Base-by-base conservation (phyloP, 2,329 filamentous ascomycete genomes). In the Lanzia echinophila region DNA sequence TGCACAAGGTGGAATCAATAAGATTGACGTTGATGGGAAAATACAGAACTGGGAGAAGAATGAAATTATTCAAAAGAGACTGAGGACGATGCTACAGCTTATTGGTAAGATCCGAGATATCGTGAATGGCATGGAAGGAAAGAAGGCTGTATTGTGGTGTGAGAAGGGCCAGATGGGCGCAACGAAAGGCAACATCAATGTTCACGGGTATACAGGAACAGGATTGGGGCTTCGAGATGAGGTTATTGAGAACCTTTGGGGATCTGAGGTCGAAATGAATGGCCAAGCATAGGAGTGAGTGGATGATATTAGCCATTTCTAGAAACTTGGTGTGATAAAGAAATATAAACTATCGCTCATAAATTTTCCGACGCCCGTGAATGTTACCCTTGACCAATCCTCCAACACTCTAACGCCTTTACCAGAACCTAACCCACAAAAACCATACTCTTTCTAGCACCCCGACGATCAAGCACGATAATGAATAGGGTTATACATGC, bases 101-200 rank as follows among this genome's bases (percentile, higher is more conserved):
- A 47, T 66, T 17, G 47, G 20, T 17, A 47, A 58, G 19, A 56
- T 65, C n/a, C 58, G 51, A 39, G 50, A 58, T n/a, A 48, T 56
- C 34, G 57, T 54, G n/a, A 55, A 45, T 38, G 28, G 41, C 7
- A 55, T 53, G 17, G 38, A 60, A 19, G 59, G 57, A 15, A 50
- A 50, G 19, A 58, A 56, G 31, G 59, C 52, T 53, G 32, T 54
- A 43, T 42, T 59, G 24, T 36, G 56, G 50, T 42, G 22, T 3
- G n/a, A n/a, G n/a, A 47, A 49, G 17, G 13, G 34, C 2, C 34
- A 38, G 34, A 38, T 11, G n/a, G n/a, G n/a, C n/a, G n/a, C n/a
- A n/a, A n/a, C n/a, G 15, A 43, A 43, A 24, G 20, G 11, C 12
- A 12, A n/a, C 4, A 43, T 43, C 20, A 8, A 43, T 12, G 20